Evolutionary conservation across 176 grass and related monocot species (phyloP).

Genomic region (Rhynchospora breviuscula): DNA sequence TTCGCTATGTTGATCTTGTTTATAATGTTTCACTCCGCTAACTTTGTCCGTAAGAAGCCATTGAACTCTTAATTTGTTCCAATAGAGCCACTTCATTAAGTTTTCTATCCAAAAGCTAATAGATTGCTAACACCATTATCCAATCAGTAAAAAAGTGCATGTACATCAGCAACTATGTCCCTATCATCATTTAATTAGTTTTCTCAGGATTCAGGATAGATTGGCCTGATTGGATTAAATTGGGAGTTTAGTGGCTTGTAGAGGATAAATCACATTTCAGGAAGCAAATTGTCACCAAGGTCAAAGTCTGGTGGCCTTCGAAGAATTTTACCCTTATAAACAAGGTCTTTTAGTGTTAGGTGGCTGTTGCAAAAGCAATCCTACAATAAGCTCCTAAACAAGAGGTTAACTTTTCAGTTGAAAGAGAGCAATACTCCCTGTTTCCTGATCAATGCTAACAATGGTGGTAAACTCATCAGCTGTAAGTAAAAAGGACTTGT

Average conservation of each 20-base stretch:
- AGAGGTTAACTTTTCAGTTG: slow-evolving; percentile 45
- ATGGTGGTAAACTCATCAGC: slow-evolving; percentile 39
- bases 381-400: background rate
- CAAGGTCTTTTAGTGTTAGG: background rate
- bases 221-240: background rate
- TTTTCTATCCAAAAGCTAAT: background rate
- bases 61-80: background rate
- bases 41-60: background rate
- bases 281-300: background rate
- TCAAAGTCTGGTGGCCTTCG: background rate
- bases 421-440: slow-evolving; percentile 53
- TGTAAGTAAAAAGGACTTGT: slow-evolving; percentile 33
- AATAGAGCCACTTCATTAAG: background rate
- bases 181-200: background rate
- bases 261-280: background rate
- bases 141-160: background rate
- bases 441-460: slow-evolving; percentile 73
- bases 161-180: background rate
- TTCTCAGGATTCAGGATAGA: background rate
- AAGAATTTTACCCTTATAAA: background rate
- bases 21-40: background rate
- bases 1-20: background rate
- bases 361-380: background rate
- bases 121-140: background rate
- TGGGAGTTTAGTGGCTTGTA: background rate